Base-by-base conservation (phyloP, 2,329 filamentous ascomycete genomes). In the Trichoderma atroviride region DNA sequence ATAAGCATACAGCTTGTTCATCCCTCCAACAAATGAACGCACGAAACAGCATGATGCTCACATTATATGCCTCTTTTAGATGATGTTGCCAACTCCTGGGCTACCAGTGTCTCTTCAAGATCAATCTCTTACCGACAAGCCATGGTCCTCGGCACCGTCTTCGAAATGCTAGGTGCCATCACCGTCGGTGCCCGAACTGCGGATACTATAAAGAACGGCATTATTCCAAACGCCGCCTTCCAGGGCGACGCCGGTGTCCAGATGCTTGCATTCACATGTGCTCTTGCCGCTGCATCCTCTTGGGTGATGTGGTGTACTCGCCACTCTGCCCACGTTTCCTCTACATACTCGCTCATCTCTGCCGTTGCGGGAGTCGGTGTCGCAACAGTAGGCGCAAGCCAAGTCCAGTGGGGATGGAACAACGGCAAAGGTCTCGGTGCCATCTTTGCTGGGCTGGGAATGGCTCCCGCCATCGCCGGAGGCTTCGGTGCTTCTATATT, bases 51-150 rank as follows among this genome's bases (percentile, higher is more conserved):
- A 50, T 50, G 19, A 24, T 50, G n/a, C 47, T 50, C n/a, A 50
- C n/a, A 50, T 13, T 22, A 10, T 5, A 24, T 50, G 40, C 50
- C 37, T 55, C 29, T 31, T 57, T 16, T 7, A 91, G 89, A 94
- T 80, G 92, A 94, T 91, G 92, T 95, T 69, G 92, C 92, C 76
- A 95, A 95, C 81, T 83, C 92, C 62, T 94, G 91, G 90, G 92
- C 92, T 9, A 94, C 92, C 74, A 91, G 88, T 55, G 73, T 94
- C 70, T 94, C 92, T 24, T 94, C 92, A n/a, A 83, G 92, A 66
- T 94, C 92, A 73, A 84, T 93, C 75, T 84, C 89, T 2, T 91
- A 92, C 81, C 80, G 86, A 72, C 88, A 90, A 80, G 90, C 88
- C 70, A 90, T 90, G 87, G 73, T 89, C 47, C 81, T 91, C 58